Percentiles rank a stretch among this genome's conserved stretches.
These are phyloP conservation scores for Yarrowia phangngaensis DNA, from an alignment of 805 yeast species.

Conservation along the genomic window DNA sequence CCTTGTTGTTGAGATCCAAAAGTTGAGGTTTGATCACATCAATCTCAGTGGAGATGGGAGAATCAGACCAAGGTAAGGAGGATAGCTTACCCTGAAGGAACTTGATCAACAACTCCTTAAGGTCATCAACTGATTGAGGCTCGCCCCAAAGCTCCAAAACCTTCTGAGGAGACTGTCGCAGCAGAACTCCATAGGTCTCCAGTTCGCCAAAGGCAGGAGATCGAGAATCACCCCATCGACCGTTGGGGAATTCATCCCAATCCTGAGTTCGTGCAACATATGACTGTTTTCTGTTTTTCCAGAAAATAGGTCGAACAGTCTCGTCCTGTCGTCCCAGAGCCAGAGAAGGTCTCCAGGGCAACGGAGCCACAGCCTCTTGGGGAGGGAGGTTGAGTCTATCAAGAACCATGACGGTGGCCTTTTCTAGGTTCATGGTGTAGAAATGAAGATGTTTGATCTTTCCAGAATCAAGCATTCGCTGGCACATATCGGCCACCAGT, in stretches of 20 bases:
- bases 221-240: conserved; percentile 97
- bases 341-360: conserved; percentile 90
- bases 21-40: conserved; percentile 56
- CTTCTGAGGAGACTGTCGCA: conserved; percentile 70
- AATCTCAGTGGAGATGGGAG: conserved; percentile 77
- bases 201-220: conserved; percentile 96
- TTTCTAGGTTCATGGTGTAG: conserved; percentile 96
- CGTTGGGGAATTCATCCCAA: conserved; percentile 99
- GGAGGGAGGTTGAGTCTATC: conserved; percentile 62
- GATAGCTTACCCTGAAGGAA: conserved; percentile 68
- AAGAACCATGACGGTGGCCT: conserved; percentile 81
- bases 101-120: conserved; percentile 59
- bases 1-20: conserved; percentile 58
- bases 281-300: conserved; percentile 90
- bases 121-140: conserved; percentile 58
- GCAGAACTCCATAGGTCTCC: conserved; percentile 73
- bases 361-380: conserved; percentile 34
- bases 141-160: conserved; percentile 85
- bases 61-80: conserved; percentile 92
- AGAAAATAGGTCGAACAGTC: conserved; percentile 87
- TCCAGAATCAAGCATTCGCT: conserved; percentile 63
- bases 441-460: conserved; percentile 82
- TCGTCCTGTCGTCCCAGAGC: conserved; percentile 77
- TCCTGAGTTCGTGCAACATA: conserved; percentile 84
- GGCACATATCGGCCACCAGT: conserved; percentile 79